These are phyloP conservation scores for Colletotrichum liaoningense DNA, from an alignment of 2,329 filamentous ascomycete species.

Conservation along the genomic window DNA sequence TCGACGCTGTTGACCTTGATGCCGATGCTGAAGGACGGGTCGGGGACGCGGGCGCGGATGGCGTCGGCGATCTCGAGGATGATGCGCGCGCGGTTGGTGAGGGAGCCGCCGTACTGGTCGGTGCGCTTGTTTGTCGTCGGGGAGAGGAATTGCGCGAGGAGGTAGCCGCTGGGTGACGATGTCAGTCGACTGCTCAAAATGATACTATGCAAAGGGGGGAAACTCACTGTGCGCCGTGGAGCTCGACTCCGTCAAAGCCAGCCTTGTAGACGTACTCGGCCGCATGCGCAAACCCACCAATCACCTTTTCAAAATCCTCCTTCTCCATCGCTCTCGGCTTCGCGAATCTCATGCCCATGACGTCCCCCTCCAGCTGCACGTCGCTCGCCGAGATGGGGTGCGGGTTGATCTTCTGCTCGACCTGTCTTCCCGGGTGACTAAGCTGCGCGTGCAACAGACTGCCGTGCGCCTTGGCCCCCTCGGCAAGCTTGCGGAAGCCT, in stretches of 20 bases:
- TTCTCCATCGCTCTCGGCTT: constrained; percentile 63
- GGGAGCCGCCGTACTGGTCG: constrained; percentile 58
- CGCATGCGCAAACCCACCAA: constrained; percentile 66
- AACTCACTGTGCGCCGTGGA: constrained; percentile 57
- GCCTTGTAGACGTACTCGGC: constrained; percentile 68
- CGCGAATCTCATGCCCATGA: constrained; percentile 61
- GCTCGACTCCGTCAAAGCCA: constrained; percentile 60
- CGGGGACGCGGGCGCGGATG: constrained; percentile 46
- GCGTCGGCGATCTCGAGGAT: constrained; percentile 57
- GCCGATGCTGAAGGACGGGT: constrained; percentile 55
- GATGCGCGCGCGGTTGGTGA: constrained; percentile 59
- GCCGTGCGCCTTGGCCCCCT: constrained; percentile 64
- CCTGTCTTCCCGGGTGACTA: constrained; percentile 71
- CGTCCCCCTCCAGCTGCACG: constrained; percentile 49
- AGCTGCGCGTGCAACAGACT: constrained; percentile 70
- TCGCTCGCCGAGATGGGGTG: constrained; percentile 53
- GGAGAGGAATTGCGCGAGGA: constrained; percentile 57
- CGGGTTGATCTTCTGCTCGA: constrained; percentile 44
- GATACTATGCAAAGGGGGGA: no score
- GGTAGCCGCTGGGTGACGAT: constrained; percentile 49
- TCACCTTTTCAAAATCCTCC: constrained; percentile 62
- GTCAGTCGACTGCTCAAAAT: neutral
- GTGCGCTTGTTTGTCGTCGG: constrained; percentile 55
- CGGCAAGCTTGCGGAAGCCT: constrained; percentile 55
- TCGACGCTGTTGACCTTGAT: constrained; percentile 71